A percentile compares a stretch with the other conserved stretches of the same genome.
phyloP scores from a whole-genome alignment of 2,329 filamentous ascomycete genomes.

The Nemania abortiva region DNA sequence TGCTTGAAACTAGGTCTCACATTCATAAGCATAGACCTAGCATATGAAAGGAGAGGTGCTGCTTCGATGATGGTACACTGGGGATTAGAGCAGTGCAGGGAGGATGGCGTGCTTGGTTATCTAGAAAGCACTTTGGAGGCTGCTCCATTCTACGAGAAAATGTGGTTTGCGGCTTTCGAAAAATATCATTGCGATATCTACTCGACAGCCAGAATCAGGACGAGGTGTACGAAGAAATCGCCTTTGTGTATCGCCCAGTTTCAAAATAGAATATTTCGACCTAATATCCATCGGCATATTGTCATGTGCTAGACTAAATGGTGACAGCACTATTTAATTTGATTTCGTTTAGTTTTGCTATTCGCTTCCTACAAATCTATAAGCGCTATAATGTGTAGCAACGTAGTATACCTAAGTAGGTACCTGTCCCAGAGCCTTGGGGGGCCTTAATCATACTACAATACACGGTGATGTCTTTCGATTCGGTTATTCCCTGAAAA shows the following conservation, averaged over 20 bases:
- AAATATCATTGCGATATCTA: slow-evolving; percentile 38
- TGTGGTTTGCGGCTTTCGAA: slow-evolving; percentile 37
- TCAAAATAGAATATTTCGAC: neutral
- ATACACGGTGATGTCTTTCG: no score
- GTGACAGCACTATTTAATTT: neutral
- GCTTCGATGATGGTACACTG: slow-evolving; percentile 43
- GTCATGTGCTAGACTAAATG: neutral
- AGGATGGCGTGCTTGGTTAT: slow-evolving; percentile 33
- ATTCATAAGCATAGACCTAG: slow-evolving; percentile 46
- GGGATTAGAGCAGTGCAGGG: slow-evolving; percentile 41
- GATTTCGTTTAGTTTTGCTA: no score
- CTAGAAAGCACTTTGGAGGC: slow-evolving; percentile 48
- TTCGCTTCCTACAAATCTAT: no score
- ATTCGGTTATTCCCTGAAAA: no score
- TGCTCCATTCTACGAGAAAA: slow-evolving; percentile 43
- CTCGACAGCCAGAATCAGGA: neutral
- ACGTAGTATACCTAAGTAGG: no score
- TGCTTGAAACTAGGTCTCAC: slow-evolving; percentile 37
- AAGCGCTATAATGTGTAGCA: no score
- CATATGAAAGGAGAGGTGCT: slow-evolving; percentile 41
- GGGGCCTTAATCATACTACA: no score
- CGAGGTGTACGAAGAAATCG: slow-evolving; percentile 42
- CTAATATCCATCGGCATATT: neutral
- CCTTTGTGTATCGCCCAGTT: slow-evolving; percentile 35
- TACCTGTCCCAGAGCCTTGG: no score